A percentile compares a stretch with the other conserved stretches of the same genome.
These are phyloP conservation scores for Phytopythium kandeliae DNA, from an alignment of 352 stramenopile species.

Conservation along the genomic window DNA sequence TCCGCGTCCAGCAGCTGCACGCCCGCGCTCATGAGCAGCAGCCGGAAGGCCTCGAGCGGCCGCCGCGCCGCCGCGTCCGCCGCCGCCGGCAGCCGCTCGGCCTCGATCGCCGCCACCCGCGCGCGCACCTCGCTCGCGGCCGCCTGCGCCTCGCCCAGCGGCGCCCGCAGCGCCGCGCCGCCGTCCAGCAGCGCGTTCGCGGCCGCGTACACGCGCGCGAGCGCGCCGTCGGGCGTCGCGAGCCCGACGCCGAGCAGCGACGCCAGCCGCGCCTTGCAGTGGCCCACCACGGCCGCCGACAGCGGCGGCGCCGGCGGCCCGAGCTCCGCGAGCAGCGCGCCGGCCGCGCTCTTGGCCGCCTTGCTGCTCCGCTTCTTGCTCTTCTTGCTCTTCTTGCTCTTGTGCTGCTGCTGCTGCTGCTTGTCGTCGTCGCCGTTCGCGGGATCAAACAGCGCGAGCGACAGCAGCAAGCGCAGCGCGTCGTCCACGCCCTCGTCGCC, in stretches of 20 bases:
- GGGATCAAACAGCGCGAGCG: constrained; percentile 61
- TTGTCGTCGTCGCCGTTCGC: constrained; percentile 16
- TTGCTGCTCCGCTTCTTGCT: constrained; percentile 3
- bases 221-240: too few species aligned
- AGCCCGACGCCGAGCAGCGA: constrained; percentile 55
- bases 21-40: constrained; percentile 71
- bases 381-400: constrained; percentile 29
- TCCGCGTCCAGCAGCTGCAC: constrained; percentile 67
- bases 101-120: constrained; percentile 21
- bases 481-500: constrained; percentile 19
- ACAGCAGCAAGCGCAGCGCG: constrained; percentile 57
- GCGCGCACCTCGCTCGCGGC: constrained; percentile 11
- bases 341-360: not conserved
- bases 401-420: constrained; percentile 48
- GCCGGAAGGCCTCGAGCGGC: constrained; percentile 55
- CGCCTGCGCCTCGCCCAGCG: constrained; percentile 27
- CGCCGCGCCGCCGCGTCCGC: constrained; percentile 23
- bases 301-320: constrained; percentile 32
- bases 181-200: too few species aligned
- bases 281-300: constrained; percentile 33
- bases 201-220: too few species aligned
- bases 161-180: constrained; percentile 26
- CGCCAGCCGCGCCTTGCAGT: constrained; percentile 60
- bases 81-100: constrained; percentile 18
- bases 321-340: constrained; percentile 13